Base-by-base conservation (phyloP, 352 stramenopile genomes). In the Globisporangium okanoganense region DNA sequence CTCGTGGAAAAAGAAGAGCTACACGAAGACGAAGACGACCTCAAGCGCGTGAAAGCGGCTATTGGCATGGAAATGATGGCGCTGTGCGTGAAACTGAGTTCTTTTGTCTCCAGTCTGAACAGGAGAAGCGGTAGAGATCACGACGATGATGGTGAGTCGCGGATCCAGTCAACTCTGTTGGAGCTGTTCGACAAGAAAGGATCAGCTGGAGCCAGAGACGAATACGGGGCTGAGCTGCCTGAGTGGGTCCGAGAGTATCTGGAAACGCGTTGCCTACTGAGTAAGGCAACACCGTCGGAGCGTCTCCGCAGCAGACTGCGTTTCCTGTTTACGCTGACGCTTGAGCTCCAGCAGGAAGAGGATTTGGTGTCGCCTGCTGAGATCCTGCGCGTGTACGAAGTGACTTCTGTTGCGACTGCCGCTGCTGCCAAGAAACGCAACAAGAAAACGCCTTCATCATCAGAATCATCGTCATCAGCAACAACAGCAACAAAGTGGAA, bases 11-110 rank as follows among this genome's bases (percentile, higher is more conserved):
- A 77, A 24, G 79, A 89, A n/a, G 75, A 89, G 55, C 55, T 92
- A 16, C 79, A 78, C 64, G 82, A 92, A 40, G 76, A 92, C 27
- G 78, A 89, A 73, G 74, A 87, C 16, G 78, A 82, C 27, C 54
- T 89, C 8, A 63, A 65, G 29, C 65, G 50, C n/a, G 73, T 77
- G 9, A 82, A 82, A 31, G 66, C 70, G 29, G 61, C 74, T 0
- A 57, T 90, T 13, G 73, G 68, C n/a, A 68, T 73, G 25, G 84
- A 92, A 43, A 50, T 90, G 24, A 63, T 84, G 20, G 66, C 69
- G 8, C 25, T 87, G 41, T 85, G 76, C 54, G 67, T 90, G 20
- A 76, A 76, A 9, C 38, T 91, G 53, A 78, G 73, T 10, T 83
- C 75, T 5, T 78, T 51, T 25, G 67, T 72, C 47, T 61, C 67